Evolutionary conservation across 352 stramenopile species (phyloP).

Genomic region (Aphanomyces stellatus): DNA sequence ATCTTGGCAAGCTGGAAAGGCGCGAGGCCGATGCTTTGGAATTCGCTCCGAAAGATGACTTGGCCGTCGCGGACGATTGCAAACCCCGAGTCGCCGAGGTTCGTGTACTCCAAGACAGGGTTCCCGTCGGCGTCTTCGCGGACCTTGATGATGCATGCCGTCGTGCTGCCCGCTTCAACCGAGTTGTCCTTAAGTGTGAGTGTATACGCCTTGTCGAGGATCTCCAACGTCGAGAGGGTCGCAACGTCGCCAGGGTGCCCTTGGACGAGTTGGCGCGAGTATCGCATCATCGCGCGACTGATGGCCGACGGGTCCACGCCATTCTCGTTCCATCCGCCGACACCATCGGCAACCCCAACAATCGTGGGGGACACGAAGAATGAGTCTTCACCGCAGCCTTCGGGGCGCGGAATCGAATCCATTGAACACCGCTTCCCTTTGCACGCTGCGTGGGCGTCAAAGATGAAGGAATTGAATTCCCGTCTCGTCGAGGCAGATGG

Average conservation of each 20-base stretch:
- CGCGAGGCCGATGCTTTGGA: slow-evolving; percentile 50
- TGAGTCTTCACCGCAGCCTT: slow-evolving; percentile 61
- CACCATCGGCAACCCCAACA: slow-evolving; percentile 61
- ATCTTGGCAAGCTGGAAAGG: slow-evolving; percentile 76
- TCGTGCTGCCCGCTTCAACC: slow-evolving; percentile 71
- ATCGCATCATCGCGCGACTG: slow-evolving; percentile 66
- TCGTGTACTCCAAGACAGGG: slow-evolving; percentile 65
- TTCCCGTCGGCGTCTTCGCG: slow-evolving; percentile 33
- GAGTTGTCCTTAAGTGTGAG: slow-evolving; percentile 48
- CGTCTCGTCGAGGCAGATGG: slow-evolving; percentile 7
- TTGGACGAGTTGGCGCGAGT: slow-evolving; percentile 39
- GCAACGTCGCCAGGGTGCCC: slow-evolving; percentile 23
- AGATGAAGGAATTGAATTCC: slow-evolving; percentile 36
- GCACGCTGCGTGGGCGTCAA: slow-evolving; percentile 61
- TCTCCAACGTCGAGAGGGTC: slow-evolving; percentile 37
- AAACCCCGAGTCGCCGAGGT: slow-evolving; percentile 72
- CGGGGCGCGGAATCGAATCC: slow-evolving; percentile 35
- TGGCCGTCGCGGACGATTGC: slow-evolving; percentile 51
- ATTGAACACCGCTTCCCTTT: slow-evolving; percentile 58
- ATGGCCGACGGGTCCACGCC: slow-evolving; percentile 68
- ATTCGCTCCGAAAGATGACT: slow-evolving; percentile 67
- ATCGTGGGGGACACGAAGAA: slow-evolving; percentile 58
- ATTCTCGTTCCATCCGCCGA: slow-evolving; percentile 78
- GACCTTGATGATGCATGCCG: slow-evolving; percentile 60
- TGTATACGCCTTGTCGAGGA: slow-evolving; percentile 50